Evolutionary conservation across 2,329 filamentous ascomycete species (phyloP).

Genomic region (Botryotinia convoluta): DNA sequence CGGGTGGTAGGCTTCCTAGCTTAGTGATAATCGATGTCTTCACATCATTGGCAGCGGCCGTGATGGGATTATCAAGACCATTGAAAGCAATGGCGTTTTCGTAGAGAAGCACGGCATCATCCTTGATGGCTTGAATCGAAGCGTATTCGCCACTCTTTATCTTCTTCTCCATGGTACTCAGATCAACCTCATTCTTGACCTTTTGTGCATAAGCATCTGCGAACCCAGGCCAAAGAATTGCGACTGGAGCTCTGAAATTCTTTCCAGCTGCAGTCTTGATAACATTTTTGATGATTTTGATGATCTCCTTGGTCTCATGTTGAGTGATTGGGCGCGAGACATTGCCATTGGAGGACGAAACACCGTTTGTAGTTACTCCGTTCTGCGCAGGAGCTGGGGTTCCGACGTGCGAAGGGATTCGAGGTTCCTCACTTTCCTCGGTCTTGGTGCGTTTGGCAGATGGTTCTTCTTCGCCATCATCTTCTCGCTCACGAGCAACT

Average conservation of each 20-base stretch:
- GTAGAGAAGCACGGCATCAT: slow-evolving; percentile 74
- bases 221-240: slow-evolving; percentile 70
- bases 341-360: slow-evolving; percentile 20
- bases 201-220: slow-evolving; percentile 69
- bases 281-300: slow-evolving; percentile 66
- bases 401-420: slow-evolving; percentile 26
- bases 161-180: slow-evolving; percentile 77
- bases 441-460: slow-evolving; percentile 79
- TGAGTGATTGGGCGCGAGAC: slow-evolving; percentile 47
- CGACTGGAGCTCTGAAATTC: slow-evolving; percentile 75
- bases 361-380: slow-evolving; percentile 27
- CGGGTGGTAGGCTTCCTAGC: slow-evolving; percentile 46
- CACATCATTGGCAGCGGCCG: slow-evolving; percentile 52
- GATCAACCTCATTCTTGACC: slow-evolving; percentile 78
- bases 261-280: slow-evolving; percentile 83
- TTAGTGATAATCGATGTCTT: slow-evolving; percentile 60
- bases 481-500: slow-evolving; percentile 71
- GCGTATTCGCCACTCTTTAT: slow-evolving; percentile 66
- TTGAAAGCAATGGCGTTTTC: slow-evolving; percentile 82
- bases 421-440: slow-evolving; percentile 43
- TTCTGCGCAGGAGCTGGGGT: slow-evolving; percentile 27
- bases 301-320: slow-evolving; percentile 59
- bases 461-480: slow-evolving; percentile 65
- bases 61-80: slow-evolving; percentile 71
- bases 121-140: slow-evolving; percentile 68